Evolutionary conservation across 257 asterid species (phyloP), one percentile per base, ranked within the genome.

Genomic region (Mentha longifolia): DNA sequence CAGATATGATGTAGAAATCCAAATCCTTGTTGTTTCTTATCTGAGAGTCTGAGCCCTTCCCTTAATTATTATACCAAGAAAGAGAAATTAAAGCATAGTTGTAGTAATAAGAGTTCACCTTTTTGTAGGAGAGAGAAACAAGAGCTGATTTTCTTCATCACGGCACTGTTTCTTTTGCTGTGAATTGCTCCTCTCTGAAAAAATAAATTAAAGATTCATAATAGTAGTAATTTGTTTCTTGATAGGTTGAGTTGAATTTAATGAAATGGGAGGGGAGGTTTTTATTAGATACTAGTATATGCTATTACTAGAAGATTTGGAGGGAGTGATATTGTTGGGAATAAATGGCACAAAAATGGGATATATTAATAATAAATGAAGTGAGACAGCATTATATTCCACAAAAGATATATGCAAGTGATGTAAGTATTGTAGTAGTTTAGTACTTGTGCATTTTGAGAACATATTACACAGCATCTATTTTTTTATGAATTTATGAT

Each of bases 311-410:
- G 90, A 73, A 68, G 73, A 78, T 25, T 0, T 25, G 41, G 59
- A 60, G 65, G 45, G 59, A 15, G 51, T 61, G 51, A 43, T 37
- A 58, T 50, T 42, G n/a, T 65, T 28, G 31, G 31, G 31, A 13
- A 42, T 42, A 16, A 9, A 59, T 73, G 35, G 42, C 16, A 71
- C 59, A 55, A 78, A 74, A 67, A 67, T 55, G 58, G 90, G 77
- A 80, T 82, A 80, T 82, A 62, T 28, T 65, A 77, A 73, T 59
- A 37, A 79, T 80, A 71, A 86, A 85, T 84, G 85, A 79, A 81
- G 80, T 42, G 65, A 17, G 54, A 30, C 22, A 28, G 8, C 14
- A 45, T 8, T 0, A 43, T 6, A 33, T 35, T 35, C 47, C 15
- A 19, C 10, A 60, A 52, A 52, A 43, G 22, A 61, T 35, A 52